Evolutionary conservation across 2,329 filamentous ascomycete species (phyloP), one percentile per base, ranked within the genome.

Genomic region (Diplodia mutila): DNA sequence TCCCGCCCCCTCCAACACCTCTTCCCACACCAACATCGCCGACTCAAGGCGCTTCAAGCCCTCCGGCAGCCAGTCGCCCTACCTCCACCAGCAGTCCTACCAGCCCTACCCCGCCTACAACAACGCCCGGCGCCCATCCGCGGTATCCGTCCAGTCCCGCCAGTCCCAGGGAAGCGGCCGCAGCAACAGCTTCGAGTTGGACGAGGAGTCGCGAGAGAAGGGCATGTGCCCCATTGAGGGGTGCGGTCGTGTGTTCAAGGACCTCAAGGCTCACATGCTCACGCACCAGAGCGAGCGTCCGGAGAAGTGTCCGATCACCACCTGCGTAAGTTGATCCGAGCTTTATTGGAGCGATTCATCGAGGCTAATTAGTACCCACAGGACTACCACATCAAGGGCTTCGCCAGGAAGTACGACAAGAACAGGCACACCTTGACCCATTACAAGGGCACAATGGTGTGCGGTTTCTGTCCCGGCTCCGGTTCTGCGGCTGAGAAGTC

Each of bases 401-500:
- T 97, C 76, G 93, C 94, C 12, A 87, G 94, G 73, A 97, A 97
- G 81, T 97, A 97, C 77, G 94, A 97, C 84, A 97, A 97, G 85
- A 97, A 97, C 81, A 85, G 94, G 53, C 94, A 97, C 79, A 97
- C 93, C 5, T 81, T 97, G 70, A 97, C 94, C 5, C 94, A 97
- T 79, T 97, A 97, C 86, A 97, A 97, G 82, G 94, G 94, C 49
- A 97, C 92, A 59, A 97, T 97, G 94, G 92, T 97, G 27, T 97
- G 94, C 76, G 93, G 93, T 34, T 97, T 97, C 82, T 97, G 94
- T 74, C 92, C 93, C 1, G 92, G 93, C 39, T 93, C 92, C 32
- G 94, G 94, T 4, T 94, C 93, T 4, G 87, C 93, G 8, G 91
- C 91, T 1, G 94, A 97, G 81, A 97, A 97, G 86, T 94, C 91